Evolutionary conservation across 441 rosid species (phyloP), one percentile per base, ranked within the genome.

Genomic region (Erodium texanum): DNA sequence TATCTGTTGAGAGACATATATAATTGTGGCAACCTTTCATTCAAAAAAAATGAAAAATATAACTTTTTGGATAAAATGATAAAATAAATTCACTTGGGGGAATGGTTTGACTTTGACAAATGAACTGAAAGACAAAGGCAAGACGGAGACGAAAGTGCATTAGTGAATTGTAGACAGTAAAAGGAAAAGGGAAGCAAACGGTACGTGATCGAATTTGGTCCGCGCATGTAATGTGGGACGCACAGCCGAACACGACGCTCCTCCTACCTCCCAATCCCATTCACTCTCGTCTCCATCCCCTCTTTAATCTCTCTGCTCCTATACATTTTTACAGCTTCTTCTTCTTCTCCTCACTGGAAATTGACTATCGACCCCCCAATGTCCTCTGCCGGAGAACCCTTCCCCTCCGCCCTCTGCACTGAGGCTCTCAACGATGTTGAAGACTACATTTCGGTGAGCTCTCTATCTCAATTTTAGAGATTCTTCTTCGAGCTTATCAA

Each of bases 191-290:
- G n/a, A 12, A 59, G 54, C 32, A 75, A 70, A 70, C 50, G 22
- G 71, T 74, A 62, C 92, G 90, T 86, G 83, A 85, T 67, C 18
- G 54, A 48, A 48, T 48, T 48, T 15, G 54, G 54, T 48, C 54
- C 92, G 86, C 77, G 82, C 71, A 74, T 69, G 67, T 62, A 81
- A 76, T 76, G 77, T 82, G 72, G 84, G 93, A 79, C 77, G 61
- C 73, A 77, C 54, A 78, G 73, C 45, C 41, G 67, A 68, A 75
- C 87, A 80, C 83, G 81, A 77, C 71, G 75, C 81, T 54, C 70
- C 16, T 12, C 36, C 36, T 38, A 20, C 61, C 9, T 7, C 15
- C 62, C 62, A n/a, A 56, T 19, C 24, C 27, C 62, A 58, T 15
- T 48, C 77, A 65, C 61, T 18, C 62, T 54, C 61, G 3, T 19